Conservation (phyloP, 2,329 filamentous ascomycete genomes). For the Colletotrichum lupini region DNA sequence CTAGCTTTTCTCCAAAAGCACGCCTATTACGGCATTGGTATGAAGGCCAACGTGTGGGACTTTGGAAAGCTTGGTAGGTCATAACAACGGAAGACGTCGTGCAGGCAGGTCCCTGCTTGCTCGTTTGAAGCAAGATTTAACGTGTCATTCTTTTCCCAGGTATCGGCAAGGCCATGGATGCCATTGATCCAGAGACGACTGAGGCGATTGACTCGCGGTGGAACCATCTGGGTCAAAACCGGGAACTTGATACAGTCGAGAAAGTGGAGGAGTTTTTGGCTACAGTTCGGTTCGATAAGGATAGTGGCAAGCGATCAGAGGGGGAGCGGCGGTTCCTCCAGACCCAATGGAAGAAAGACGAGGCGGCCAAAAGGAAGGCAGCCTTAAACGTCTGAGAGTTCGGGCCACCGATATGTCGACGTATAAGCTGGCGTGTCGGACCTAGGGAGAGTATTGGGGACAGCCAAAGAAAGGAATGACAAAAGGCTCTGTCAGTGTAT, state of each 20-base stretch:
- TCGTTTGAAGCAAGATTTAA: not conserved
- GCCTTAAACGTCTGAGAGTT: not conserved
- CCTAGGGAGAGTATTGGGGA: not conserved
- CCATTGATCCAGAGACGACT: conserved; percentile 54
- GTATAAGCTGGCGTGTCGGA: not conserved
- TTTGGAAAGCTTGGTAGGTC: conserved; percentile 73
- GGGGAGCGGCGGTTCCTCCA: conserved; percentile 28
- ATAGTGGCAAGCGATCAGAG: conserved; percentile 25
- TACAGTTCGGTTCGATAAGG: conserved; percentile 57
- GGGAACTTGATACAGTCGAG: conserved; percentile 60
- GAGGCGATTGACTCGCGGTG: conserved; percentile 62
- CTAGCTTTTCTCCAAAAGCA: conserved; percentile 92
- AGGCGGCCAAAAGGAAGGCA: conserved; percentile 10
- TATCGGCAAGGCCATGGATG: conserved; percentile 63
- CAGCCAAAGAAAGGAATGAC: not conserved
- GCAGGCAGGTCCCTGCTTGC: not conserved
- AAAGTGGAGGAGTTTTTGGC: conserved; percentile 69
- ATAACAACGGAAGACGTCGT: too few relatives aligned
- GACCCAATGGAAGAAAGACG: conserved; percentile 13
- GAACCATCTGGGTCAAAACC: conserved; percentile 65
- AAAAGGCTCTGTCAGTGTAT: conserved; percentile 12
- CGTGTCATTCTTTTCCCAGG: conserved; percentile 48
- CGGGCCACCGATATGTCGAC: not conserved
- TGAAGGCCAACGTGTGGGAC: conserved; percentile 99
- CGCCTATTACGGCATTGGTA: conserved; percentile 94